Evolutionary conservation across 1,139 yeast genomes (phyloP).

Genomic region (Pichia sp.): DNA sequence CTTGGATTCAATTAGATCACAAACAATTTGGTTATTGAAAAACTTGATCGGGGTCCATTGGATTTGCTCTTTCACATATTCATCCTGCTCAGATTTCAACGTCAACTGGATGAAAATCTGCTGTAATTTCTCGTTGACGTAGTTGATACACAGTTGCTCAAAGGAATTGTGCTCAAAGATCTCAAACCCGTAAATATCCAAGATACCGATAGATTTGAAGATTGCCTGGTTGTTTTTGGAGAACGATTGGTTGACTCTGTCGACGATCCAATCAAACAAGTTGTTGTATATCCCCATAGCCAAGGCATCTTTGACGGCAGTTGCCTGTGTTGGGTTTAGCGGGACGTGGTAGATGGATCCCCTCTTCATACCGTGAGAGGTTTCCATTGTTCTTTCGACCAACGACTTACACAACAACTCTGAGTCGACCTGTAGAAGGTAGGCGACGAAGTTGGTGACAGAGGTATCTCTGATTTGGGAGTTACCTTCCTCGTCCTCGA

Average conservation of each 20-base stretch:
- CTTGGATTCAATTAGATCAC: constrained; percentile 90
- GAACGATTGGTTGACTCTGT: constrained; percentile 76
- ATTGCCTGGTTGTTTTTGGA: constrained; percentile 40
- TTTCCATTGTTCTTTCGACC: constrained; percentile 80
- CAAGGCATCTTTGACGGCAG: constrained; percentile 89
- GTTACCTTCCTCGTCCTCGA: constrained; percentile 83
- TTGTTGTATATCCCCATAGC: constrained; percentile 94
- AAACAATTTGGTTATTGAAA: constrained; percentile 93
- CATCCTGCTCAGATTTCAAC: constrained; percentile 94
- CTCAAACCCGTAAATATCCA: constrained; percentile 98
- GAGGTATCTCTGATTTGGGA: constrained; percentile 76
- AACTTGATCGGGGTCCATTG: constrained; percentile 97
- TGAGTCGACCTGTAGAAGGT: constrained; percentile 76
- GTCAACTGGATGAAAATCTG: constrained; percentile 96
- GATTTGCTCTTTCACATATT: constrained; percentile 90
- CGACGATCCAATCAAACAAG: constrained; percentile 97
- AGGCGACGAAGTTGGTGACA: constrained; percentile 92
- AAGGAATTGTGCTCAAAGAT: constrained; percentile 95
- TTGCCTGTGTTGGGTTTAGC: constrained; percentile 84
- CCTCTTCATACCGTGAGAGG: constrained; percentile 80
- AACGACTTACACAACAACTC: constrained; percentile 63
- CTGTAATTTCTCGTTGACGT: constrained; percentile 94
- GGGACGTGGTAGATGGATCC: constrained; percentile 96
- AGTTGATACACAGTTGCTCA: constrained; percentile 95
- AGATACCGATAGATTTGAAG: constrained; percentile 77